Evolutionary conservation across 1,139 yeast species (phyloP).

Genomic region (Candida freyschussii): DNA sequence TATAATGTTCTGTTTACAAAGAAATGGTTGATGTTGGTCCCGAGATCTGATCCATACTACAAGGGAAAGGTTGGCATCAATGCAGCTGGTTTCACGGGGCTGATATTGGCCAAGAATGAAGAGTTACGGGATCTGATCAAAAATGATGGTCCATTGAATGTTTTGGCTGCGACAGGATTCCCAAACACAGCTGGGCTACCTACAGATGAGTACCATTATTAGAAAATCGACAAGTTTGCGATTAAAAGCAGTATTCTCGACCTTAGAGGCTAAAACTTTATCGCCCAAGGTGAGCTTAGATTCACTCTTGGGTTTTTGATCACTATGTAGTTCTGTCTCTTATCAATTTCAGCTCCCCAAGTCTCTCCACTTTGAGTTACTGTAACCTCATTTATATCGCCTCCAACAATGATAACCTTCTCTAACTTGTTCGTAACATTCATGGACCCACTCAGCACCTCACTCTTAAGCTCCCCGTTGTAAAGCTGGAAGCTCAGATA

Average conservation of each 20-base stretch:
- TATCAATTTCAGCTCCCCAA: slow-evolving; percentile 34
- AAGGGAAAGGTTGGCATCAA: slow-evolving; percentile 56
- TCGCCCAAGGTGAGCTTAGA: slow-evolving; percentile 38
- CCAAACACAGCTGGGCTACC: slow-evolving; percentile 46
- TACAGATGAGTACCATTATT: slow-evolving; percentile 42
- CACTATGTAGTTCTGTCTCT: slow-evolving; percentile 25
- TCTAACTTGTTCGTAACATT: slow-evolving; percentile 42
- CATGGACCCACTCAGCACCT: slow-evolving; percentile 24
- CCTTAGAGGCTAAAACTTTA: slow-evolving; percentile 8
- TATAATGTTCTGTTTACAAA: slow-evolving; percentile 81
- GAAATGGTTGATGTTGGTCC: slow-evolving; percentile 81
- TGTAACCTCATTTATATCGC: slow-evolving; percentile 22
- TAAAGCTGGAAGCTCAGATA: slow-evolving; percentile 35
- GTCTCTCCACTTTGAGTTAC: slow-evolving; percentile 34
- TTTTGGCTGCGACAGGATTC: slow-evolving; percentile 61
- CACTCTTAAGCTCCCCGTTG: slow-evolving; percentile 27
- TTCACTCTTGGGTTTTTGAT: slow-evolving; percentile 53
- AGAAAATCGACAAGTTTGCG: slow-evolving; percentile 1
- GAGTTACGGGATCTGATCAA: slow-evolving; percentile 42
- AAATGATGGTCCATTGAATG: slow-evolving; percentile 38
- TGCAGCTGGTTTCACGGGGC: slow-evolving; percentile 76
- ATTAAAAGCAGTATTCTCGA: too few species aligned
- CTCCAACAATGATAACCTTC: slow-evolving; percentile 53
- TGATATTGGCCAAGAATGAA: slow-evolving; percentile 68
- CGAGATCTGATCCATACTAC: slow-evolving; percentile 49